Evolutionary conservation across 306 rosid genomes (phyloP).

Genomic region (Delonix regia): DNA sequence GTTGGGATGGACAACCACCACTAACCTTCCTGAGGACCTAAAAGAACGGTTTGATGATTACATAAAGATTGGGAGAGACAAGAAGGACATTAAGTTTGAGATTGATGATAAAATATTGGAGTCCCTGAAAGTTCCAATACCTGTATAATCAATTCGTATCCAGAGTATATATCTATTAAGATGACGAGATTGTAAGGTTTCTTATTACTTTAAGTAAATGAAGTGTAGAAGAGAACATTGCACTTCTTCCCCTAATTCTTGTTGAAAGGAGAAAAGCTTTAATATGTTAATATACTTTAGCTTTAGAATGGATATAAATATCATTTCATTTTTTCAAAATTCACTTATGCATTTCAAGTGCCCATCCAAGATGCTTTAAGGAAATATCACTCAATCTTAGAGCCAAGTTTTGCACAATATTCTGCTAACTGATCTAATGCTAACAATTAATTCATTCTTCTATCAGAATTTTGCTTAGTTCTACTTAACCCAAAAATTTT

Average conservation of each 20-base stretch:
- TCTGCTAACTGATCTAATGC: no score
- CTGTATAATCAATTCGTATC: no score
- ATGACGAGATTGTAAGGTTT: slow-evolving; percentile 28
- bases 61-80: slow-evolving; percentile 85
- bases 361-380: no score
- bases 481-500: no score
- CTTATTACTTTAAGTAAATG: background rate
- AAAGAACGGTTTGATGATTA: slow-evolving; percentile 87
- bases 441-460: no score
- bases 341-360: background rate
- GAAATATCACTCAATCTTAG: no score
- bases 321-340: slow-evolving; percentile 3
- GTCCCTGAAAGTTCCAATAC: slow-evolving; percentile 72
- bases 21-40: slow-evolving; percentile 79
- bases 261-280: background rate
- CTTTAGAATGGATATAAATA: background rate
- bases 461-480: no score
- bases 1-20: slow-evolving; percentile 71
- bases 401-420: no score
- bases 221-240: slow-evolving; percentile 5
- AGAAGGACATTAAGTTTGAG: slow-evolving; percentile 73
- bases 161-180: no score
- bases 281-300: no score
- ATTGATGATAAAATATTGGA: slow-evolving; percentile 82
- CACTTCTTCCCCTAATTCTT: slow-evolving; percentile 15